phyloP scores from a whole-genome alignment of 176 grass and related monocot species.

The Phoenix roebelenii region DNA sequence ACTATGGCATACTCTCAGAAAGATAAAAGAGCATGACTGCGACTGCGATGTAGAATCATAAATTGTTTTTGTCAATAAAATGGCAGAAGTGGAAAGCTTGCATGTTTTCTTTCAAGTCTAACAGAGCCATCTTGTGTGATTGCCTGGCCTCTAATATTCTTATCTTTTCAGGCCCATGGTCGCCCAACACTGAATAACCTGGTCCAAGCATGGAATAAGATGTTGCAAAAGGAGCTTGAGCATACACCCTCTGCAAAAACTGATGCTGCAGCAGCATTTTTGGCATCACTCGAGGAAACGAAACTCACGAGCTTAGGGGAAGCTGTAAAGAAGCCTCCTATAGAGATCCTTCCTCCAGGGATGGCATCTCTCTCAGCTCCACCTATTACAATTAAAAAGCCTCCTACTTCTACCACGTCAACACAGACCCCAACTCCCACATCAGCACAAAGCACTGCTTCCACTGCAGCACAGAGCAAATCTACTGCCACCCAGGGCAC shows the following conservation, averaged over 20 bases:
- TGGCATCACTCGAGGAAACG: constrained; percentile 91
- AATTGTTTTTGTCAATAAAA: not conserved
- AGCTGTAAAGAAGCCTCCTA: constrained; percentile 69
- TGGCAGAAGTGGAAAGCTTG: not conserved
- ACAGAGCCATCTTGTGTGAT: not conserved
- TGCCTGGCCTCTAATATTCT: no score
- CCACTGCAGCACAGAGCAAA: constrained; percentile 29
- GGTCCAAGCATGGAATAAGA: constrained; percentile 89
- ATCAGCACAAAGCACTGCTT: constrained; percentile 18
- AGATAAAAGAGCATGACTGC: no score
- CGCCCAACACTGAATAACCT: constrained; percentile 68
- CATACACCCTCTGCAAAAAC: constrained; percentile 74
- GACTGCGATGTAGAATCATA: no score
- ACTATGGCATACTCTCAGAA: no score
- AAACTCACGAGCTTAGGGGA: constrained; percentile 78
- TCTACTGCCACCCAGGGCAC: constrained; percentile 15
- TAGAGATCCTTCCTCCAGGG: constrained; percentile 94
- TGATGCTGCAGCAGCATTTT: constrained; percentile 85
- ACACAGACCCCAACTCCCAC: constrained; percentile 15
- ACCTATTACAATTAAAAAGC: constrained; percentile 66
- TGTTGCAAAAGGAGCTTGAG: constrained; percentile 88
- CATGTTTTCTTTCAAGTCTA: constrained; percentile 13
- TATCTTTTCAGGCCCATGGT: constrained; percentile 70
- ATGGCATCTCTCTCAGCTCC: constrained; percentile 85
- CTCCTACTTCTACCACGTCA: constrained; percentile 9